These are phyloP conservation scores for Xylaria sp. DNA, from an alignment of 2,329 filamentous ascomycete genomes.

Conservation along the genomic window DNA sequence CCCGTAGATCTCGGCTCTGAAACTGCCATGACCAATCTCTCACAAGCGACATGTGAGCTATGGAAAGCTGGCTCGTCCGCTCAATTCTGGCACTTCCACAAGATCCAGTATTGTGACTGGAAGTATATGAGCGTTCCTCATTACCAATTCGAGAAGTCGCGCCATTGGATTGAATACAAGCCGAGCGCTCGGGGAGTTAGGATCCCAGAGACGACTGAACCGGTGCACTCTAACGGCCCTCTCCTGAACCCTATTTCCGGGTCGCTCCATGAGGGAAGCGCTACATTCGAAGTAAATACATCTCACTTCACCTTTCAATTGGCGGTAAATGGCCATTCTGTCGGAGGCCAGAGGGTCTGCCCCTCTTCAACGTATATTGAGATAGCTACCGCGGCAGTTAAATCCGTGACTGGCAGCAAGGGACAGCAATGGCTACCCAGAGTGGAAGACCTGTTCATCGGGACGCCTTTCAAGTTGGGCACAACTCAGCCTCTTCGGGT, in stretches of 20 bases:
- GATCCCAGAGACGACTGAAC: background rate
- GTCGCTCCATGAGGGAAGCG: background rate
- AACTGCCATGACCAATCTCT: background rate
- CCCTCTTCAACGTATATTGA: conserved; percentile 34
- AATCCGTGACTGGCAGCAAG: background rate
- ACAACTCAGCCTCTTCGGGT: background rate
- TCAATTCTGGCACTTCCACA: conserved; percentile 19
- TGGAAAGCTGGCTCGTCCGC: conserved; percentile 9
- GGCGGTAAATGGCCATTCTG: conserved; percentile 6
- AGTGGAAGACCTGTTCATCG: conserved; percentile 8
- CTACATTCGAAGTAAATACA: conserved; percentile 18
- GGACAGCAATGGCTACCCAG: background rate
- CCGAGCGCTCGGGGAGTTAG: background rate
- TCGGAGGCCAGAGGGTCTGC: background rate
- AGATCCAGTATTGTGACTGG: background rate
- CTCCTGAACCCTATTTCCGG: background rate
- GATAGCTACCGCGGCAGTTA: background rate
- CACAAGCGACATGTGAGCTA: conserved; percentile 9
- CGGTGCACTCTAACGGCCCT: background rate
- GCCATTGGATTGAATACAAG: conserved; percentile 27
- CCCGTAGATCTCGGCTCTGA: conserved; percentile 4
- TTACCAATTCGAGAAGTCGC: conserved; percentile 26
- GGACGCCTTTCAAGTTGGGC: background rate
- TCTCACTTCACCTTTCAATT: conserved; percentile 9
- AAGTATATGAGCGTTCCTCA: conserved; percentile 9